A percentile compares a stretch with the other conserved stretches of the same genome.
Conservation (phyloP, 2,329 filamentous ascomycete genomes). For the Alternaria angustiovoidea region DNA sequence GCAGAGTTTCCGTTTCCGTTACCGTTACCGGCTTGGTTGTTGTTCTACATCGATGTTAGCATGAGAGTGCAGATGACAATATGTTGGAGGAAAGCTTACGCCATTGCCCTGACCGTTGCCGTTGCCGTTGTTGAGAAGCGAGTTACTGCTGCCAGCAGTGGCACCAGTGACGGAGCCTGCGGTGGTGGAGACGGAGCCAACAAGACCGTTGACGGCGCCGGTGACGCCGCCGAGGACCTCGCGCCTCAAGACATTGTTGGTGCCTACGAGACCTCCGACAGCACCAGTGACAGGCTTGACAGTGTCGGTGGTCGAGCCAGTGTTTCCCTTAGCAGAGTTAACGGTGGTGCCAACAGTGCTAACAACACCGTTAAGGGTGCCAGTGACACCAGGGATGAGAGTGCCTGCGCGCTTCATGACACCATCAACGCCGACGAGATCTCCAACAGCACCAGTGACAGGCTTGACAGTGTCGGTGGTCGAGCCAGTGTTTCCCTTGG, state of each 20-base stretch:
- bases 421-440: too few relatives aligned
- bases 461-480: background rate
- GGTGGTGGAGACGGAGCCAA: slow-evolving; percentile 5
- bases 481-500: background rate
- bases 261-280: background rate
- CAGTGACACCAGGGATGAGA: too few relatives aligned
- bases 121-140: slow-evolving; percentile 9
- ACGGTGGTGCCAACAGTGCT: background rate
- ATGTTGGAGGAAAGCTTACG: background rate
- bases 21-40: slow-evolving; percentile 3
- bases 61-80: background rate
- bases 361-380: too few relatives aligned
- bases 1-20: slow-evolving; percentile 21
- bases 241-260: background rate
- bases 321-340: background rate
- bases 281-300: background rate
- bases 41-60: background rate
- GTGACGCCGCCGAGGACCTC: background rate
- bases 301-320: background rate
- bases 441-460: background rate
- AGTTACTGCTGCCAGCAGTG: slow-evolving; percentile 12
- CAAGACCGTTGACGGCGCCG: background rate
- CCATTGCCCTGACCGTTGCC: slow-evolving; percentile 16
- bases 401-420: too few relatives aligned
- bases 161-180: slow-evolving; percentile 21